phyloP scores from a whole-genome alignment of 805 yeast genomes.

The Starmerella floricola region DNA sequence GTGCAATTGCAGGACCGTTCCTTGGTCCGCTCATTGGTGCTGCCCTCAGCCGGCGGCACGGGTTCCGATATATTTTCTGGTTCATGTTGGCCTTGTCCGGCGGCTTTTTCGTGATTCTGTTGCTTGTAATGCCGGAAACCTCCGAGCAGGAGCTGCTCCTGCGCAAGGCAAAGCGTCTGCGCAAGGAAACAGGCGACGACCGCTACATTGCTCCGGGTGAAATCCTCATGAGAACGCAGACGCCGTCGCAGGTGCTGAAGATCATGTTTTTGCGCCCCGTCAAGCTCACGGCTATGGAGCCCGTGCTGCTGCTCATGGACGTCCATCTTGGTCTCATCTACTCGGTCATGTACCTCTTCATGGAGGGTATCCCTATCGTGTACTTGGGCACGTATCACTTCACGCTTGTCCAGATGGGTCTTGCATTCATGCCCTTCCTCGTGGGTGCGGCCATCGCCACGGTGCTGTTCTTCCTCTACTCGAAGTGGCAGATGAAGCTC shows the following conservation, averaged over 20 bases:
- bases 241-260: conserved; percentile 4
- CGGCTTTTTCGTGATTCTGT: conserved; percentile 29
- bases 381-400: conserved; percentile 37
- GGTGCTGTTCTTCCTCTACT: conserved; percentile 6
- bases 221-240: conserved; percentile 1
- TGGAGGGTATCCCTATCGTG: conserved; percentile 51
- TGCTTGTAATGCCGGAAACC: conserved; percentile 40
- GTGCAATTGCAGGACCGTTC: conserved; percentile 44
- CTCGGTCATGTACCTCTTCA: conserved; percentile 43
- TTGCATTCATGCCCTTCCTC: conserved; percentile 36
- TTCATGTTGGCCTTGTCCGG: conserved; percentile 34
- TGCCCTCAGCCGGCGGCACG: conserved; percentile 35
- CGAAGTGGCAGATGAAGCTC: conserved; percentile 1
- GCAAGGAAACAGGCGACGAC: conserved; percentile 32
- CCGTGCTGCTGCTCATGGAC: conserved; percentile 43
- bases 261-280: conserved; percentile 30
- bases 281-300: conserved; percentile 39
- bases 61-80: conserved; percentile 50
- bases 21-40: conserved; percentile 49
- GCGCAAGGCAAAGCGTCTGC: conserved; percentile 38
- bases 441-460: conserved; percentile 37
- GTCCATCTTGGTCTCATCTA: conserved; percentile 42
- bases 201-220: conserved; percentile 16
- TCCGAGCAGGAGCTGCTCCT: conserved; percentile 35
- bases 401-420: conserved; percentile 37